Base-by-base conservation (phyloP, 306 rosid genomes). In the Neltuma alba region DNA sequence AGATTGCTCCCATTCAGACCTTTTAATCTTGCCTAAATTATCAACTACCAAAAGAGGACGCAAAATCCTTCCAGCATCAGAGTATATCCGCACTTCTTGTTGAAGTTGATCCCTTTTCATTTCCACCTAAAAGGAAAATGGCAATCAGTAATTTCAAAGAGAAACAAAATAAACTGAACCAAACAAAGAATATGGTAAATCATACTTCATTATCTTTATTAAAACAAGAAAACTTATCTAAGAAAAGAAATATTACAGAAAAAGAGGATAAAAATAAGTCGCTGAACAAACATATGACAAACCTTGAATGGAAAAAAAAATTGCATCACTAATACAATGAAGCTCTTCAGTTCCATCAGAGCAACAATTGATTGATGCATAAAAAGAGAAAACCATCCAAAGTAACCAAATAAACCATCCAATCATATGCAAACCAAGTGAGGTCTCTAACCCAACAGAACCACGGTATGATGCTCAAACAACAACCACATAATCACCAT, bases 21-120 rank as follows among this genome's bases (percentile, higher is more conserved):
- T 83, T 77, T 87, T 86, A 27, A 88, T 76, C 91, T 85, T 93
- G 30, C 67, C 82, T 74, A 96, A 85, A 83, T 89, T 93, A 78
- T 86, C 74, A 58, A 96, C 93, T 14, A 96, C 97, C 80, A 96
- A 81, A 81, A 96, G 98, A 7, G 99, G 99, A 2, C 98, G 97
- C 10, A 96, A 74, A 83, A 96, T 90, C 87, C 99, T 90, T 85
- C 99, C 99, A 25, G 98, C 89, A 83, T 96, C 99, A 33, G 94
- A 88, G 88, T 81, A 91, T 84, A 96, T 86, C 15, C 92, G 92
- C 68, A 96, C 92, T 83, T 96, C 99, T 74, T 85, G 81, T 55
- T 88, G 94, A 20, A 38, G 79, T 72, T 82, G 87, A 61, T 96
- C 98, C 90, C 91, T 87, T 86, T 96, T 96, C 38, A 96, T 88